Percentiles rank a stretch among this genome's conserved stretches.
phyloP scores from a whole-genome alignment of 225 moss, liverwort and hornwort genomes.

The Polytrichum commune region DNA sequence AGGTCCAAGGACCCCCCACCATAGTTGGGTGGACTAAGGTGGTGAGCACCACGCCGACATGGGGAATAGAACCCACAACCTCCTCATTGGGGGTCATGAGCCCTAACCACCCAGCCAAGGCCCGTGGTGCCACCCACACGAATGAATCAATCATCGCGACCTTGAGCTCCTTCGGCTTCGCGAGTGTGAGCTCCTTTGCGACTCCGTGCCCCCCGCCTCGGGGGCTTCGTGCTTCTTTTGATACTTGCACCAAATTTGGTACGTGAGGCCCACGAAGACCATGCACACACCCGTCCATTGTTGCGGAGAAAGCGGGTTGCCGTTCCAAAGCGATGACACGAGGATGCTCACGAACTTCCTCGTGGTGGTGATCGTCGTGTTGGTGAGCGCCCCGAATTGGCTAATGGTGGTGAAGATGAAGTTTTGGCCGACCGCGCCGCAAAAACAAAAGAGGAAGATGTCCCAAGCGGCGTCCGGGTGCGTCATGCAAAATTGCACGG shows the following conservation, averaged over 20 bases:
- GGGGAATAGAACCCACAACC: no score
- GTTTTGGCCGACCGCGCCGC: conserved; percentile 86
- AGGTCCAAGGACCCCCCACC: no score
- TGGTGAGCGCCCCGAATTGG: conserved; percentile 83
- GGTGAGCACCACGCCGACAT: no score
- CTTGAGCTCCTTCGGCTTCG: no score
- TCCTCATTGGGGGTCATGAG: no score
- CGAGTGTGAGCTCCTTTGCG: no score
- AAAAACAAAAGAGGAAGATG: conserved; percentile 82
- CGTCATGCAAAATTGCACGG: conserved; percentile 54
- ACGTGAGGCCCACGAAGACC: conserved; percentile 81
- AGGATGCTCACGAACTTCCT: conserved; percentile 93
- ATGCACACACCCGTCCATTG: conserved; percentile 80
- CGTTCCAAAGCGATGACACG: conserved; percentile 84
- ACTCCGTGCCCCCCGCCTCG: no score
- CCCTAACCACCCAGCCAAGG: no score
- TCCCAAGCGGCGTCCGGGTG: conserved; percentile 76
- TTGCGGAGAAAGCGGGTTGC: conserved; percentile 59
- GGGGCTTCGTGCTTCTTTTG: conserved; percentile 19
- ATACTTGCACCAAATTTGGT: conserved; percentile 73
- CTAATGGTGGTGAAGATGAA: conserved; percentile 97
- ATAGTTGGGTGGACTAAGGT: no score
- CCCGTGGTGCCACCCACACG: no score
- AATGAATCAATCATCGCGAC: no score
- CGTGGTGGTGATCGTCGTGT: conserved; percentile 90